Evolutionary conservation across 2,329 filamentous ascomycete genomes (phyloP).

Genomic region (Xylaria sp.): DNA sequence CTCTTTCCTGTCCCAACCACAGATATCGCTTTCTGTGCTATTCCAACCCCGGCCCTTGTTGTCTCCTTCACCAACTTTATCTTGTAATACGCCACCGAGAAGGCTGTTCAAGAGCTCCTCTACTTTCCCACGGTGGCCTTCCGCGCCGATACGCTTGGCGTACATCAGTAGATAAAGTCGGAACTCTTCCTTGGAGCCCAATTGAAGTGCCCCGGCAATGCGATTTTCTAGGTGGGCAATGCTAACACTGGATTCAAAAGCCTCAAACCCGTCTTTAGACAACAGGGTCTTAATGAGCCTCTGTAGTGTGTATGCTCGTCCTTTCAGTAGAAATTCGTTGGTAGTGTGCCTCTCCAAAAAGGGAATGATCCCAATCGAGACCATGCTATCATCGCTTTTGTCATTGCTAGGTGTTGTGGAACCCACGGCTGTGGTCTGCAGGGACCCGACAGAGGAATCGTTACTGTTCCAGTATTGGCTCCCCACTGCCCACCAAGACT

Average conservation of each 20-base stretch:
- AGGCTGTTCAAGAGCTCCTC: slow-evolving; percentile 89
- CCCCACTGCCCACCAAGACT: slow-evolving; percentile 97
- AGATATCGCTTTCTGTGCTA: slow-evolving; percentile 75
- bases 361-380: slow-evolving; percentile 92
- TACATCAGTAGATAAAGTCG: slow-evolving; percentile 97
- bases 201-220: slow-evolving; percentile 84
- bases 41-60: slow-evolving; percentile 69
- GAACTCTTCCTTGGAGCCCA: slow-evolving; percentile 92
- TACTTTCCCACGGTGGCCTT: slow-evolving; percentile 86
- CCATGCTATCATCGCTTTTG: slow-evolving; percentile 62
- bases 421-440: slow-evolving; percentile 77
- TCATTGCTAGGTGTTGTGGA: slow-evolving; percentile 60
- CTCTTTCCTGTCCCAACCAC: slow-evolving; percentile 90
- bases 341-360: slow-evolving; percentile 95
- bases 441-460: slow-evolving; percentile 84
- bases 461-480: slow-evolving; percentile 99
- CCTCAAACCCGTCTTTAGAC: slow-evolving; percentile 89
- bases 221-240: slow-evolving; percentile 96
- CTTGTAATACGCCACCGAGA: slow-evolving; percentile 75
- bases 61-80: slow-evolving; percentile 58
- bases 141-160: slow-evolving; percentile 91
- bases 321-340: slow-evolving; percentile 88
- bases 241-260: slow-evolving; percentile 88
- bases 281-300: slow-evolving; percentile 89
- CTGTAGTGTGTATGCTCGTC: slow-evolving; percentile 89